Evolutionary conservation across 78 protist species (phyloP), one percentile per base, ranked within the genome.

Genomic region (Tieghemostelium lacteum): DNA sequence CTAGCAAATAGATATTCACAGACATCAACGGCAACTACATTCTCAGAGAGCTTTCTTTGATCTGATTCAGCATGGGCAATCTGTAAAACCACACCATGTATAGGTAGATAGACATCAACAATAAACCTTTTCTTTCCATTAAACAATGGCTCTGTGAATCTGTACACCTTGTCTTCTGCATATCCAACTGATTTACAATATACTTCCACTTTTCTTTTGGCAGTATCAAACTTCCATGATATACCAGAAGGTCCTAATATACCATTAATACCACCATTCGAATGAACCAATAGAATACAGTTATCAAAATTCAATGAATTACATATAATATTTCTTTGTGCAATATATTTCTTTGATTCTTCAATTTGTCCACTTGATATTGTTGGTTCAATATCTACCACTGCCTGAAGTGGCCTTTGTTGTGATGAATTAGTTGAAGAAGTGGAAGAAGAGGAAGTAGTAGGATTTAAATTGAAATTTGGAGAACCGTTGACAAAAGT

Each of bases 161-260:
- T 50, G 33, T 71, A 52, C 8, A 71, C 39, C 29, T 52, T 26
- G 22, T 28, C n/a, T 24, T 71, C 65, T 52, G 77, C 64, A n/a
- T 33, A 71, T 29, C 42, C 22, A 50, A 52, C 28, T 50, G 33
- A 37, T 52, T 50, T 71, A 28, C 50, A 24, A 34, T 71, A 71
- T 52, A 50, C 40, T 45, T 52, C 63, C 20, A 71, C 39, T 52
- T 50, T 52, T 45, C 60, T 52, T 50, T 52, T 45, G 28, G 77
- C 77, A 33, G 63, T 29, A 22, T 71, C 77, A 71, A 71, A 71
- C 50, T 52, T 71, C 77, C 77, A 71, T 28, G 58, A n/a, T 4
- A 42, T 71, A 31, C 77, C 77, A 17, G 77, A 71, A 29, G 77
- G 77, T 26, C 65, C 77, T 31, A 71, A 50, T 17, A 71, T 52